A percentile compares a stretch with the other conserved stretches of the same genome.
Conservation (phyloP, 2,329 filamentous ascomycete species). For the Sporothrix dimorphospora region DNA sequence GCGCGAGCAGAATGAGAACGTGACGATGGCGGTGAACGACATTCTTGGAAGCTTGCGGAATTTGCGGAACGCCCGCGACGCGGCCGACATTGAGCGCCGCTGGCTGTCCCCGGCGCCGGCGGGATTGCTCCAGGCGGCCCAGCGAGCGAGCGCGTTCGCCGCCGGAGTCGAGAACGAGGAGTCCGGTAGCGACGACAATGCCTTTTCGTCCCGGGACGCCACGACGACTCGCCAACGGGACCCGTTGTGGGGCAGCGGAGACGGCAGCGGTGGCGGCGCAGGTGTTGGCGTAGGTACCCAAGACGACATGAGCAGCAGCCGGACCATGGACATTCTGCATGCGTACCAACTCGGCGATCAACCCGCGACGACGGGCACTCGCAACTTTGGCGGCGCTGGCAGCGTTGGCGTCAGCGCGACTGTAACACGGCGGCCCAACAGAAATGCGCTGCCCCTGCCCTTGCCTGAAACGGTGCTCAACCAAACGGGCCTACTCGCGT, state of each 20-base stretch:
- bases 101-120: not conserved
- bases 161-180: conserved; percentile 20
- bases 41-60: conserved; percentile 45
- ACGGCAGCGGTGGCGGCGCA: not conserved
- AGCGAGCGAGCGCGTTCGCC: conserved; percentile 6
- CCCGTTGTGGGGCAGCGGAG: not conserved
- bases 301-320: conserved; percentile 10
- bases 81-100: conserved; percentile 30
- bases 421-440: not conserved
- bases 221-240: not conserved
- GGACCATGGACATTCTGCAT: conserved; percentile 24
- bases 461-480: conserved; percentile 40
- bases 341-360: conserved; percentile 19
- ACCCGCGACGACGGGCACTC: not conserved
- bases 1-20: conserved; percentile 44
- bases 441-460: not conserved
- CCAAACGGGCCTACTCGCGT: conserved; percentile 40
- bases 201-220: not conserved
- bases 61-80: conserved; percentile 40
- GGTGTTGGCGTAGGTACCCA: not conserved
- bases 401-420: not conserved
- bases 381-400: not conserved
- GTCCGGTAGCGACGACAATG: conserved; percentile 9
- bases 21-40: conserved; percentile 47
- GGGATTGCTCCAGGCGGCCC: conserved; percentile 20